A percentile compares a stretch with the other conserved stretches of the same genome.
phyloP scores from a whole-genome alignment of 192 early-diverging fungal genomes.

The Umbelopsis ramanniana region DNA sequence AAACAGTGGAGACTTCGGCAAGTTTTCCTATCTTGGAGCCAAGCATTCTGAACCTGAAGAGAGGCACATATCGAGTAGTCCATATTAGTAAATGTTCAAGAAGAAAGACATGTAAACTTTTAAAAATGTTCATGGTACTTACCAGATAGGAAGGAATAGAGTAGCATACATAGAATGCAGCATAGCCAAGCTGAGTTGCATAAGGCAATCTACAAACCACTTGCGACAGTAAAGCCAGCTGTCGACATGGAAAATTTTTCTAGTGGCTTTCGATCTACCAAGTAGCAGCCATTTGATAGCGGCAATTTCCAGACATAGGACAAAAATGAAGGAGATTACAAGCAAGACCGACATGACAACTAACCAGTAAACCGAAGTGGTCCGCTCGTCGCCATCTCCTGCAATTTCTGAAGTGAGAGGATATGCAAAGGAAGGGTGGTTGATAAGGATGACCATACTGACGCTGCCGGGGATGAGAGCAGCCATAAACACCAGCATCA shows the following conservation, averaged over 20 bases:
- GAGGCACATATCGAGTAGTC: not conserved
- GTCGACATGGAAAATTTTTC: constrained; percentile 4
- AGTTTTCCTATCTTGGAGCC: constrained; percentile 2
- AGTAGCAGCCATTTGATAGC: constrained; percentile 5
- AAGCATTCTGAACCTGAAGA: constrained; percentile 1
- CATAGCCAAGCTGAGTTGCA: constrained; percentile 8
- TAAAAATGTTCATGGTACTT: not conserved
- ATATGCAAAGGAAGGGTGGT: constrained; percentile 8
- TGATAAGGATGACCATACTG: not conserved
- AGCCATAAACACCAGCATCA: constrained; percentile 13
- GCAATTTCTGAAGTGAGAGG: not conserved
- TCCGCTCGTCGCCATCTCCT: not conserved
- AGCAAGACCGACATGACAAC: not conserved
- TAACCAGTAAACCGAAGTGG: constrained; percentile 1
- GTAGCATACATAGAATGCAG: constrained; percentile 11
- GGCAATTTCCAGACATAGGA: not conserved
- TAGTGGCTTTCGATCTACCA: not conserved
- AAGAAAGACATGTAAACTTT: too few relatives aligned
- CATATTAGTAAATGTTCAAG: not conserved
- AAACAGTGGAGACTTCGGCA: constrained; percentile 1
- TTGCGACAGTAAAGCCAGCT: constrained; percentile 8
- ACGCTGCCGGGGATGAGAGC: not conserved
- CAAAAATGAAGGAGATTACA: not conserved
- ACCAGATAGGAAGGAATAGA: not conserved
- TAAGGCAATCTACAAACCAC: constrained; percentile 16